Percentiles rank a stretch among this genome's conserved stretches.
These are phyloP conservation scores for Kernera saxatilis DNA, from an alignment of 345 rosid genomes.

Conservation along the genomic window DNA sequence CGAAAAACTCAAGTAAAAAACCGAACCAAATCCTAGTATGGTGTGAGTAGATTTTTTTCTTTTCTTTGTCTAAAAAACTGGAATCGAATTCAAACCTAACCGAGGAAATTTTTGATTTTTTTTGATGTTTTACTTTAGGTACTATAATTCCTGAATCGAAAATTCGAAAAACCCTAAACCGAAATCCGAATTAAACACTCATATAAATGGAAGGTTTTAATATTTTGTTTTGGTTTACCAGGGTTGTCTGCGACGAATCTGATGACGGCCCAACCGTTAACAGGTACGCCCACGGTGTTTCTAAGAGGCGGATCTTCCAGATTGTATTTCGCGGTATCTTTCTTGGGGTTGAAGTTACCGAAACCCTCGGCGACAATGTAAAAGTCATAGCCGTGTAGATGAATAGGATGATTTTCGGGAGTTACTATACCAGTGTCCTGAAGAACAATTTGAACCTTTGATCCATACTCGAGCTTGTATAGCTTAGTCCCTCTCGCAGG, in stretches of 20 bases:
- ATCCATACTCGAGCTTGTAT: conserved; percentile 67
- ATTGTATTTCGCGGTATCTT: conserved; percentile 61
- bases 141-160: neutral
- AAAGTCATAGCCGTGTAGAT: conserved; percentile 92
- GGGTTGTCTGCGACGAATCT: conserved; percentile 96
- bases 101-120: too few relatives aligned
- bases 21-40: neutral
- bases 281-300: conserved; percentile 71
- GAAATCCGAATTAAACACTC: neutral
- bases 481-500: conserved; percentile 65
- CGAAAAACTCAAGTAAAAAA: neutral
- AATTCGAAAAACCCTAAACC: neutral
- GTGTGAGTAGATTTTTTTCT: neutral
- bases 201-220: neutral
- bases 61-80: neutral
- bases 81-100: too few relatives aligned
- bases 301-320: conserved; percentile 85
- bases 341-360: conserved; percentile 76
- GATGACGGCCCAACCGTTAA: conserved; percentile 86
- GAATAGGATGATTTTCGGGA: conserved; percentile 91
- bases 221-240: conserved; percentile 35
- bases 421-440: conserved; percentile 84
- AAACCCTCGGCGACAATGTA: conserved; percentile 84
- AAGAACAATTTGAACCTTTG: conserved; percentile 74
- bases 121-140: neutral